These are phyloP conservation scores for Fusarium abutilonis DNA, from an alignment of 2,329 filamentous ascomycete genomes.

Conservation along the genomic window DNA sequence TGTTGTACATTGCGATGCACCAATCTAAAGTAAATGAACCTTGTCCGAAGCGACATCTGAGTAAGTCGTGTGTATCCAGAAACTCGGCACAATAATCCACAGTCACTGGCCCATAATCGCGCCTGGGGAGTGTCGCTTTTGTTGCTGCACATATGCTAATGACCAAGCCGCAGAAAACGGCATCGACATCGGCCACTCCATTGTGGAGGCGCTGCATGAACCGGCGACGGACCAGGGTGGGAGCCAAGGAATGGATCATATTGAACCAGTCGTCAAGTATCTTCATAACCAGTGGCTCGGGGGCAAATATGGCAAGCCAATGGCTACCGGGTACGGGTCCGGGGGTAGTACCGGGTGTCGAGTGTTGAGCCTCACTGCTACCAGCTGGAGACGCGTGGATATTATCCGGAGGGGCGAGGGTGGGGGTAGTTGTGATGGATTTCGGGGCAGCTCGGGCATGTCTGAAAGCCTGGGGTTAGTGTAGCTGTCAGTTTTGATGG, in stretches of 20 bases:
- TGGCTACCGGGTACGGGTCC: neutral
- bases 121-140: slow-evolving; percentile 46
- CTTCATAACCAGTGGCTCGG: slow-evolving; percentile 16
- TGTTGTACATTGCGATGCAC: slow-evolving; percentile 51
- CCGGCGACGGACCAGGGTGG: slow-evolving; percentile 47
- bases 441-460: slow-evolving; percentile 13
- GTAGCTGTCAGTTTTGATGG: rapidly evolving
- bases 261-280: slow-evolving; percentile 51
- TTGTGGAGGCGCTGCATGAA: slow-evolving; percentile 45
- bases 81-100: slow-evolving; percentile 45
- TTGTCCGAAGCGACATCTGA: slow-evolving; percentile 29
- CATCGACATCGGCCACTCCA: slow-evolving; percentile 42
- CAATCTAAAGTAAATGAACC: slow-evolving; percentile 48
- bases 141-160: slow-evolving; percentile 51
- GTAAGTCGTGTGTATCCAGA: slow-evolving; percentile 44
- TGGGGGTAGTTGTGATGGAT: neutral
- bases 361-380: slow-evolving; percentile 5
- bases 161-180: slow-evolving; percentile 48
- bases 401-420: neutral
- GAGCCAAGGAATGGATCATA: slow-evolving; percentile 50
- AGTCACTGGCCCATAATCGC: slow-evolving; percentile 44
- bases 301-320: slow-evolving; percentile 35
- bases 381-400: neutral
- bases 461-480: neutral
- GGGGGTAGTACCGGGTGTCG: neutral